A percentile compares a stretch with the other conserved stretches of the same genome.
Evolutionary conservation across 1,139 yeast species (phyloP).

Genomic region (Taphrina communis): DNA sequence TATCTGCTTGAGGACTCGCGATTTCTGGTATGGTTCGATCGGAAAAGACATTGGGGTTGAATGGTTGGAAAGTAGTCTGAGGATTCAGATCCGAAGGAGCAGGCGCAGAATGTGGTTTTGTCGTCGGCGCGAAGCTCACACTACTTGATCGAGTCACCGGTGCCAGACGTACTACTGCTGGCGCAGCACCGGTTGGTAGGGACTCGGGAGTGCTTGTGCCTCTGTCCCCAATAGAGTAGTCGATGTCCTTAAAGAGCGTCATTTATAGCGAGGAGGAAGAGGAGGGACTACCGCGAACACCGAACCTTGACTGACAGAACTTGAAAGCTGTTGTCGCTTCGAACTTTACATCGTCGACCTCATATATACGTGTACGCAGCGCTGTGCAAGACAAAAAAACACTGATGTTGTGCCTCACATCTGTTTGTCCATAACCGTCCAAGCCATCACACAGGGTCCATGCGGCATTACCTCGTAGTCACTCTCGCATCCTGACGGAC

Average conservation of each 20-base stretch:
- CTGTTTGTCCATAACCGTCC: conserved; percentile 3
- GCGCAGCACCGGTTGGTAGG: neutral
- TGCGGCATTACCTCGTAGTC: conserved; percentile 1
- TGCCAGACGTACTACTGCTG: neutral
- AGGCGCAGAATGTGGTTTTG: neutral
- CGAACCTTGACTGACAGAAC: neutral
- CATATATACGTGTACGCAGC: neutral
- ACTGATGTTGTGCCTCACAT: conserved; percentile 4
- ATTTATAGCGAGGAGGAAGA: neutral
- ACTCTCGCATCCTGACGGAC: no score
- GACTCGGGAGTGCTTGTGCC: neutral
- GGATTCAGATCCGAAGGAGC: neutral
- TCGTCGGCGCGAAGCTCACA: neutral
- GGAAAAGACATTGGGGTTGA: neutral
- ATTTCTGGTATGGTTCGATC: neutral
- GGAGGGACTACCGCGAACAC: neutral
- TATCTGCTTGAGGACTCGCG: neutral
- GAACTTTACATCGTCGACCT: neutral
- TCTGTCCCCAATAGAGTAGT: neutral
- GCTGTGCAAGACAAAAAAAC: neutral
- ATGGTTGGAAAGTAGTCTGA: neutral
- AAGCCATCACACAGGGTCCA: conserved; percentile 4
- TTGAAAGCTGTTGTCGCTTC: neutral
- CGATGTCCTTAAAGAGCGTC: conserved; percentile 11
- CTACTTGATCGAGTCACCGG: neutral